Conservation (phyloP, 2,329 filamentous ascomycete species). For the Apiospora koreana region DNA sequence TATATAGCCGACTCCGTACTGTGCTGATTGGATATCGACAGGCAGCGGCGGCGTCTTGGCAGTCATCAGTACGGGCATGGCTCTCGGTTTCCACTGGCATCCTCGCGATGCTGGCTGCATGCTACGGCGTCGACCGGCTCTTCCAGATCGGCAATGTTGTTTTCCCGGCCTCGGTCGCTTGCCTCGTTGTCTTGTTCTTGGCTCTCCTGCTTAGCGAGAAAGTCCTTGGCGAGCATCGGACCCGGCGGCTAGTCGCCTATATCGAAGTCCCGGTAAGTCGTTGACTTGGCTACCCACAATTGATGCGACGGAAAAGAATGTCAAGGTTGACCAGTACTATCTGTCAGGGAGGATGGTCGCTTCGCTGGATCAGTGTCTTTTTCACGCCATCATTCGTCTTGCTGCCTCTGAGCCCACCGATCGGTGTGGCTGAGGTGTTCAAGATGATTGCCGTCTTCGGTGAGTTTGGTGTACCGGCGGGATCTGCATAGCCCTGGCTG, state of each 20-base stretch:
- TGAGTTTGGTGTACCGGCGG: constrained; percentile 31
- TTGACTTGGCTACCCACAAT: background rate
- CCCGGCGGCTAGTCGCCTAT: constrained; percentile 13
- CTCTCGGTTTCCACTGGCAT: background rate
- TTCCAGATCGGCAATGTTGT: background rate
- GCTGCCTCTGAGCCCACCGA: constrained; percentile 55
- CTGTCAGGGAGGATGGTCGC: constrained; percentile 54
- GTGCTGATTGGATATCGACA: background rate
- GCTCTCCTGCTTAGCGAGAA: background rate
- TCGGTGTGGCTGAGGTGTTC: constrained; percentile 54
- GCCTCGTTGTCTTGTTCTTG: constrained; percentile 8
- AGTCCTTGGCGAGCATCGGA: constrained; percentile 2
- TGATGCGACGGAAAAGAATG: background rate
- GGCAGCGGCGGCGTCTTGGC: background rate
- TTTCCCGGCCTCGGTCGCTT: constrained; percentile 8
- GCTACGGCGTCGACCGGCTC: background rate
- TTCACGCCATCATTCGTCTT: constrained; percentile 62
- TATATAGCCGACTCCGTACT: background rate
- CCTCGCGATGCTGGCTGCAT: background rate
- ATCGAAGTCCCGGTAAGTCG: constrained; percentile 55
- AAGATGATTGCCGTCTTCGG: constrained; percentile 62
- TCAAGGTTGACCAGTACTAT: background rate
- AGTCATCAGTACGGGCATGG: background rate
- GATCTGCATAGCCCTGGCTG: background rate
- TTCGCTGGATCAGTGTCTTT: constrained; percentile 60